A percentile compares a stretch with the other conserved stretches of the same genome.
Conservation (phyloP, 2,329 filamentous ascomycete species). For the Calcarisporium arbuscula region DNA sequence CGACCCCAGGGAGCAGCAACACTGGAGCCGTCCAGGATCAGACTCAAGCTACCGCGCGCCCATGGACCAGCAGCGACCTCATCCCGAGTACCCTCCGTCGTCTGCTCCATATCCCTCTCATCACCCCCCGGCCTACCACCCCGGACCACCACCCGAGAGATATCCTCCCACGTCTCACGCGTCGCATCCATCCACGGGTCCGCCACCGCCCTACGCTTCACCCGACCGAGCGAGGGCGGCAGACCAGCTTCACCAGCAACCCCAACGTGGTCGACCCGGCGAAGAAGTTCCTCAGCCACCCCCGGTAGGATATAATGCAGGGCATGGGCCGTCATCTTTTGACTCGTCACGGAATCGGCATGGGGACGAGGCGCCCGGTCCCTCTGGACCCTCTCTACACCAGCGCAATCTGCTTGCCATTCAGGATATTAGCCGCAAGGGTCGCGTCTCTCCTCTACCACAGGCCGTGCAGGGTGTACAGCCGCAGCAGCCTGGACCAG, state of each 20-base stretch:
- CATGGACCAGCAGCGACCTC: conserved; percentile 35
- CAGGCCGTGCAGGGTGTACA: conserved; percentile 93
- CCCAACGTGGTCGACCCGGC: conserved; percentile 27
- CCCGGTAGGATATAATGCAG: conserved; percentile 41
- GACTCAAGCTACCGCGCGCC: conserved; percentile 28
- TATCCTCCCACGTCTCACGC: conserved; percentile 29
- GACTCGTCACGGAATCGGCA: conserved; percentile 31
- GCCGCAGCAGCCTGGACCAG: conserved; percentile 68
- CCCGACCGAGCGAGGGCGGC: conserved; percentile 44
- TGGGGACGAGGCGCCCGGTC: conserved; percentile 46
- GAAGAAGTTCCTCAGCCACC: conserved; percentile 46
- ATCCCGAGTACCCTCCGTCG: conserved; percentile 41
- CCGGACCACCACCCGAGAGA: conserved; percentile 25
- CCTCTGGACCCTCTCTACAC: conserved; percentile 46
- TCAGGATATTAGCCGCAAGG: conserved; percentile 74
- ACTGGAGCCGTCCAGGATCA: conserved; percentile 25
- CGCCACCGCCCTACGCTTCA: conserved; percentile 37
- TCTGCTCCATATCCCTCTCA: conserved; percentile 31
- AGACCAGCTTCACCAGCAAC: conserved; percentile 29
- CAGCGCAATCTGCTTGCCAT: conserved; percentile 68
- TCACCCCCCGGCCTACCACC: conserved; percentile 21
- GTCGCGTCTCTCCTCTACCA: conserved; percentile 79
- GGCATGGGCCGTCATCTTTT: conserved; percentile 32
- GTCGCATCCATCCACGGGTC: conserved; percentile 13
- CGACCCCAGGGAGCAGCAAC: conserved; percentile 24